These are phyloP conservation scores for Pythium scleroteichum DNA, from an alignment of 352 stramenopile species.

Conservation along the genomic window DNA sequence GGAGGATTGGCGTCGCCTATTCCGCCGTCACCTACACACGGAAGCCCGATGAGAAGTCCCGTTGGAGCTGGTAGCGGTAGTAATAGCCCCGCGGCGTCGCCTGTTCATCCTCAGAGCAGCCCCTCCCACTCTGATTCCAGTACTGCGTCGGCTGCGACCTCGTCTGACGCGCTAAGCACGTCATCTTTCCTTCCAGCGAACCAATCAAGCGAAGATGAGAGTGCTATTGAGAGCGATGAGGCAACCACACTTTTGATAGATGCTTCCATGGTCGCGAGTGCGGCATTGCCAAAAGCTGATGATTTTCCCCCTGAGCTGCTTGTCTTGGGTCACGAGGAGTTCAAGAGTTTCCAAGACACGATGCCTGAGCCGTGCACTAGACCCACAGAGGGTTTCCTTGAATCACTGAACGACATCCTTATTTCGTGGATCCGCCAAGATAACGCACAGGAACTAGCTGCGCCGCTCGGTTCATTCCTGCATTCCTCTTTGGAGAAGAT, in stretches of 20 bases:
- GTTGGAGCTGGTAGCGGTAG: constrained; percentile 39
- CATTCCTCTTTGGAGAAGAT: constrained; percentile 68
- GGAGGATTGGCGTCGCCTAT: constrained; percentile 39
- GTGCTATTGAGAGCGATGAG: constrained; percentile 6
- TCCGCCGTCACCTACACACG: constrained; percentile 33
- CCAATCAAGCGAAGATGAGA: constrained; percentile 33
- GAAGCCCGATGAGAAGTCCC: constrained; percentile 59
- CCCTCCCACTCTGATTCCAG: constrained; percentile 70
- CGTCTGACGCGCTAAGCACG: constrained; percentile 67
- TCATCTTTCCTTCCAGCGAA: constrained; percentile 81
- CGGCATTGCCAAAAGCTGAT: constrained; percentile 26
- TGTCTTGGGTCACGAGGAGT: constrained; percentile 64
- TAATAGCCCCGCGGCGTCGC: constrained; percentile 46
- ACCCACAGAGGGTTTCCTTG: constrained; percentile 71
- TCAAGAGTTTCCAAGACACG: constrained; percentile 77
- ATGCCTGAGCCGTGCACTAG: constrained; percentile 62
- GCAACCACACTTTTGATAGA: constrained; percentile 22
- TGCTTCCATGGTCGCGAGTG: constrained; percentile 24
- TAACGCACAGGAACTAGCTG: constrained; percentile 67
- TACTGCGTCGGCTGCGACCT: constrained; percentile 43
- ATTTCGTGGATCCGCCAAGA: constrained; percentile 83
- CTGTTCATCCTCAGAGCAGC: constrained; percentile 51
- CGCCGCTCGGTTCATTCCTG: constrained; percentile 59
- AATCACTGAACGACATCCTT: constrained; percentile 81
- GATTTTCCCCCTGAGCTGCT: constrained; percentile 60